phyloP scores from a whole-genome alignment of 768 basidiomycete species.

The Macrolepiota albuminosa region DNA sequence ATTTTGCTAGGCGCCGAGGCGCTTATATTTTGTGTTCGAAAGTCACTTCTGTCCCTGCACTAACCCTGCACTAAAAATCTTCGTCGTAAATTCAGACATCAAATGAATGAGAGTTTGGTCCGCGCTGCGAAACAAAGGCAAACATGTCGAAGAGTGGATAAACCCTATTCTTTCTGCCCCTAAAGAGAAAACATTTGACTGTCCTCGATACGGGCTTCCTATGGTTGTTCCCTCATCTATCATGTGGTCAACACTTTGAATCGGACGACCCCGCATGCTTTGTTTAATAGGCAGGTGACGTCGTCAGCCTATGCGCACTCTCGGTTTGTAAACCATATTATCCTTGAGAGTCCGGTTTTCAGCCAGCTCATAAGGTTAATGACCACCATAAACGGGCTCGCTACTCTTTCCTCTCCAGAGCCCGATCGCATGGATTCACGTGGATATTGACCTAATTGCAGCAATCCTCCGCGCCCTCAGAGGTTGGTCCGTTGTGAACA shows the following conservation, averaged over 20 bases:
- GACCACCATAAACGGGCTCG: constrained; percentile 10
- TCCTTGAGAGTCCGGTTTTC: not conserved
- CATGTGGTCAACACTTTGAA: constrained; percentile 18
- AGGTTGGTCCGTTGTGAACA: constrained; percentile 14
- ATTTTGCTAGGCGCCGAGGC: not conserved
- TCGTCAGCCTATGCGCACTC: constrained; percentile 19
- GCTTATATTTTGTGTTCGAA: not conserved
- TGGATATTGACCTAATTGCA: constrained; percentile 13
- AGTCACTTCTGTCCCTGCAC: not conserved
- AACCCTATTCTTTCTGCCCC: not conserved
- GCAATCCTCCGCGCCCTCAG: constrained; percentile 13
- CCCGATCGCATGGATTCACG: constrained; percentile 17
- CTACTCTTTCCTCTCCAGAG: constrained; percentile 5
- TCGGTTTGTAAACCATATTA: constrained; percentile 9
- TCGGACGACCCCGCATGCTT: constrained; percentile 4
- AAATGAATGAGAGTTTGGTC: not conserved
- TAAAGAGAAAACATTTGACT: constrained; percentile 11
- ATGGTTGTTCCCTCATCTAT: constrained; percentile 20
- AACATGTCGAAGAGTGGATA: constrained; percentile 16
- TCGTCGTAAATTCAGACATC: not conserved
- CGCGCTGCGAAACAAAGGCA: not conserved
- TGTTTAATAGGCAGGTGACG: constrained; percentile 16
- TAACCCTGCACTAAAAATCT: not conserved
- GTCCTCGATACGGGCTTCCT: constrained; percentile 22
- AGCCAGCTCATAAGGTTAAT: constrained; percentile 3